phyloP scores from a whole-genome alignment of 495 filamentous ascomycete genomes.

The Penicillium coffeae region DNA sequence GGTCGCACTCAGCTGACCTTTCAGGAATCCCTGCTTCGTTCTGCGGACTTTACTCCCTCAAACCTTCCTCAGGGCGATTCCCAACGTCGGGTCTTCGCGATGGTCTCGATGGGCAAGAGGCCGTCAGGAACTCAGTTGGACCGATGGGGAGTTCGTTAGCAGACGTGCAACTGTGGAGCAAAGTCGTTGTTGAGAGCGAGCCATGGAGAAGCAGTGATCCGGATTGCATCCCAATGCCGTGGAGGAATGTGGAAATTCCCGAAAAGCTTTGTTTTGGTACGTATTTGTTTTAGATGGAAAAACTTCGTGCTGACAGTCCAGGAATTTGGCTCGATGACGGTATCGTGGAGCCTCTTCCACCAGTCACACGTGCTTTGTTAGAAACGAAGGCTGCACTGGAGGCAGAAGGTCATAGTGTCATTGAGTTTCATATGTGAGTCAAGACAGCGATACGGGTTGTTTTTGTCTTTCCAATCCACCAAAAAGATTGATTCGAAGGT shows the following conservation, averaged over 20 bases:
- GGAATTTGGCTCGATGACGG: not conserved
- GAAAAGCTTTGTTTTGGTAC: constrained; percentile 1
- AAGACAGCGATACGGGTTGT: not conserved
- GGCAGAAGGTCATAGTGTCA: not conserved
- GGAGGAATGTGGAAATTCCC: not conserved
- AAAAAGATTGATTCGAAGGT: no score
- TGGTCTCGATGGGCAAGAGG: not conserved
- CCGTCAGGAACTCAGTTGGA: constrained; percentile 1
- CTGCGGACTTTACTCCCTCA: constrained; percentile 1
- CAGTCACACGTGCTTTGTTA: not conserved
- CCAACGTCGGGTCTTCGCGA: not conserved
- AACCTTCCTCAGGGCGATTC: constrained; percentile 1
- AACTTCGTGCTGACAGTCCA: not conserved
- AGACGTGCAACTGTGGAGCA: not conserved
- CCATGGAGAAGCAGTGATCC: not conserved
- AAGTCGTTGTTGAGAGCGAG: not conserved
- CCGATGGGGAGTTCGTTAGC: not conserved
- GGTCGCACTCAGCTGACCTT: not conserved
- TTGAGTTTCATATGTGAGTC: not conserved
- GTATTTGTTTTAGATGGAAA: not conserved
- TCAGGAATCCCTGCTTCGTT: not conserved
- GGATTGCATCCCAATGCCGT: constrained; percentile 1
- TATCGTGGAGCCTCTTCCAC: not conserved
- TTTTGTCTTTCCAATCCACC: no score
- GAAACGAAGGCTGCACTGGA: not conserved